These are phyloP conservation scores for Jacaranda mimosifolia DNA, from an alignment of 257 asterid genomes.

Conservation along the genomic window DNA sequence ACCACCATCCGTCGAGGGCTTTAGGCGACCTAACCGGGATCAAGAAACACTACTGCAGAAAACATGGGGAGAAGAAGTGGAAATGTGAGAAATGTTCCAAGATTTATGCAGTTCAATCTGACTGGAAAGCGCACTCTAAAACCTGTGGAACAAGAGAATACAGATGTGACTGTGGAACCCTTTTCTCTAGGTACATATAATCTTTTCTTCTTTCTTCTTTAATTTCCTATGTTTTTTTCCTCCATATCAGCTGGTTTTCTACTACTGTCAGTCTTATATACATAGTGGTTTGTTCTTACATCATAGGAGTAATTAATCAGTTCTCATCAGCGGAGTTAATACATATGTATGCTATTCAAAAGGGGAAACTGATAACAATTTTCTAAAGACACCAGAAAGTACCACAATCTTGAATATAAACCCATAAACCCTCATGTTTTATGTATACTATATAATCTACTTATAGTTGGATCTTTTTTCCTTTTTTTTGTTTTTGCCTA, in stretches of 20 bases:
- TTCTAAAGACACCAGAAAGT: no score
- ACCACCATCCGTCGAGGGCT: slow-evolving; percentile 75
- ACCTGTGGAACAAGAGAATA: slow-evolving; percentile 78
- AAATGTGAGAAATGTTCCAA: slow-evolving; percentile 75
- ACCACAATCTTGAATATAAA: no score
- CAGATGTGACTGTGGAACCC: slow-evolving; percentile 77
- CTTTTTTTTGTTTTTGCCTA: no score
- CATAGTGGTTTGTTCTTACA: no score
- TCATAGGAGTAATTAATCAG: no score
- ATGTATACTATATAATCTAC: no score
- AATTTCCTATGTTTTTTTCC: background rate
- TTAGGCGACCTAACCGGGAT: slow-evolving; percentile 81
- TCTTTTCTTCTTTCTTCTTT: background rate
- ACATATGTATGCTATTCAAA: no score
- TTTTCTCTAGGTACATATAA: slow-evolving; percentile 65
- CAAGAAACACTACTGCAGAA: slow-evolving; percentile 76
- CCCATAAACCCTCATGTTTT: no score
- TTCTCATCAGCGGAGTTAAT: no score
- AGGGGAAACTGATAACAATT: no score
- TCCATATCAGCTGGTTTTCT: background rate
- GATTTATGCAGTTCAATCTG: slow-evolving; percentile 78
- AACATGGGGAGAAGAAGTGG: slow-evolving; percentile 89
- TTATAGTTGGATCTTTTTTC: no score
- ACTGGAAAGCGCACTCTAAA: slow-evolving; percentile 79
- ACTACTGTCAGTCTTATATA: background rate